phyloP scores from a whole-genome alignment of 441 rosid genomes.

The Populus hybrid region DNA sequence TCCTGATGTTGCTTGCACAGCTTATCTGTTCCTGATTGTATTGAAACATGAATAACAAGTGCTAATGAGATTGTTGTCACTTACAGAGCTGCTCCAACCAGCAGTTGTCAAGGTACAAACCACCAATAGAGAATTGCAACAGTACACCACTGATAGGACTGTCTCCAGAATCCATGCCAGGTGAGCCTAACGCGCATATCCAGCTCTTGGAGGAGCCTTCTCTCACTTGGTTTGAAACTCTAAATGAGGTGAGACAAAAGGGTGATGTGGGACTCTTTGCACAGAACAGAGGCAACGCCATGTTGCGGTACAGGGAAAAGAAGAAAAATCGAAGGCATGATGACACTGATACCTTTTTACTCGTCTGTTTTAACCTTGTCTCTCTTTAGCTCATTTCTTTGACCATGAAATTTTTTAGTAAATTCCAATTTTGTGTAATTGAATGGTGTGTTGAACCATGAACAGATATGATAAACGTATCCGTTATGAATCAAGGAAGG shows the following conservation, averaged over 20 bases:
- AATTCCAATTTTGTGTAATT: neutral
- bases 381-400: neutral
- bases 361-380: neutral
- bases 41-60: neutral
- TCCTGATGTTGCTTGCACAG: neutral
- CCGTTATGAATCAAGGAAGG: conserved; percentile 44
- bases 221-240: conserved; percentile 3
- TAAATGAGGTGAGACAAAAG: conserved; percentile 15
- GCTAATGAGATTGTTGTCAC: neutral
- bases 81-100: conserved; percentile 7
- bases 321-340: conserved; percentile 43
- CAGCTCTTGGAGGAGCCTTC: conserved; percentile 13
- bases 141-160: conserved; percentile 1
- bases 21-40: neutral
- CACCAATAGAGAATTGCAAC: conserved; percentile 16
- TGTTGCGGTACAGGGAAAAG: conserved; percentile 52
- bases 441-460: conserved; percentile 1
- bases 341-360: neutral
- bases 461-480: conserved; percentile 35
- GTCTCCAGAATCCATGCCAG: conserved; percentile 14
- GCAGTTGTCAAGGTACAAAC: neutral
- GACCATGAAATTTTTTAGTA: neutral
- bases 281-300: conserved; percentile 40
- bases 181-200: conserved; percentile 8
- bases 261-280: conserved; percentile 29